phyloP scores from a whole-genome alignment of 169 alveolate genomes.

The Plasmodium berghei region DNA sequence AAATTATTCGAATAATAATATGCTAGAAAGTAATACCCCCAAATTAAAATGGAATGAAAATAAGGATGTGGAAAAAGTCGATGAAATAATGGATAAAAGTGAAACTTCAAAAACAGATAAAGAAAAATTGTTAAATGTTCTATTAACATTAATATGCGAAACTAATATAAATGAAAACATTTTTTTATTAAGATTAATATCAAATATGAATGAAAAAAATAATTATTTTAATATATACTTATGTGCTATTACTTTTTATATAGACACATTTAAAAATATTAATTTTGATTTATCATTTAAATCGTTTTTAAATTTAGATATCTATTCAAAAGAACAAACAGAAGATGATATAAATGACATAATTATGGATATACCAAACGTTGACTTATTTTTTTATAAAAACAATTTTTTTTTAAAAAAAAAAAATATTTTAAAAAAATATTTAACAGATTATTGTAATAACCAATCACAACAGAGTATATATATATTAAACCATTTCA shows the following conservation, averaged over 20 bases:
- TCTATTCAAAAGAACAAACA: not conserved
- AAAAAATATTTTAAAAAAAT: conserved; percentile 21
- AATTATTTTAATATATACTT: conserved; percentile 46
- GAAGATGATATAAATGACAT: not conserved
- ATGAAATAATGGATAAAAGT: not conserved
- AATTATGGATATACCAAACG: not conserved
- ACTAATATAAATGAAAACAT: conserved; percentile 41
- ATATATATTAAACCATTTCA: conserved; percentile 14
- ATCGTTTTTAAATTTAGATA: conserved; percentile 8
- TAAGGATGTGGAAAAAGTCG: not conserved
- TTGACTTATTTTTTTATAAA: conserved; percentile 32
- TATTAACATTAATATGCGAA: conserved; percentile 39
- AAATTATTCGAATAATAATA: not conserved
- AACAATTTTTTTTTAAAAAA: conserved; percentile 28
- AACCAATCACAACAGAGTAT: conserved; percentile 8
- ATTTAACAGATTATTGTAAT: conserved; percentile 22
- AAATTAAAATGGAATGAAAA: not conserved
- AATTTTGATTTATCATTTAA: conserved; percentile 8
- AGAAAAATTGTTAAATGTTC: conserved; percentile 21
- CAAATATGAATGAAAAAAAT: not conserved
- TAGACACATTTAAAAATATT: conserved; percentile 44
- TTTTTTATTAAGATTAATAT: conserved; percentile 42
- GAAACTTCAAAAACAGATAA: not conserved
- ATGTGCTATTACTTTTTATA: conserved; percentile 37
- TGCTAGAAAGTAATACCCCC: not conserved